A percentile compares a stretch with the other conserved stretches of the same genome.
Evolutionary conservation across 257 asterid species (phyloP).

Genomic region (Sherardia arvensis): DNA sequence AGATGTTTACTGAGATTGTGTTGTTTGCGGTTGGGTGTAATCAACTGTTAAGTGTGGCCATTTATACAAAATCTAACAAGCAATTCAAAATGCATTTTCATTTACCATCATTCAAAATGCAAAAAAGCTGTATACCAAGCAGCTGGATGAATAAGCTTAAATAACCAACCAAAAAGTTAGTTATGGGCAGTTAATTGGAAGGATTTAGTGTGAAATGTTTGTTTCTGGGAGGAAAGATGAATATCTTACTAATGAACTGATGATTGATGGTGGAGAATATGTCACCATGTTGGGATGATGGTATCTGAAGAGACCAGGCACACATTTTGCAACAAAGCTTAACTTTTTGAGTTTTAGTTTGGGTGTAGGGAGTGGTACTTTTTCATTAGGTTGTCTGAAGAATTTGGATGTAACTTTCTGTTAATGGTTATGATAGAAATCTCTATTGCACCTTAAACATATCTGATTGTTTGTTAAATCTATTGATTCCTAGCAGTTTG

Average conservation of each 20-base stretch:
- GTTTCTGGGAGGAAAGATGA: background rate
- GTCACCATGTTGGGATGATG: background rate
- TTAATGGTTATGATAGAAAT: background rate
- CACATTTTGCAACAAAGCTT: background rate
- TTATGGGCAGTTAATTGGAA: background rate
- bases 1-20: no score
- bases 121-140: background rate
- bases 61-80: background rate
- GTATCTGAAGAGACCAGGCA: background rate
- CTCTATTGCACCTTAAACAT: background rate
- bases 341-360: background rate
- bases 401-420: background rate
- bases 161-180: no score
- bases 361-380: background rate
- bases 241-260: background rate
- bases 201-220: background rate
- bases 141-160: background rate
- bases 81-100: background rate
- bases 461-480: background rate
- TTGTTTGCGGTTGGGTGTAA: background rate
- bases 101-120: no score
- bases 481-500: background rate
- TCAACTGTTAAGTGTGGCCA: background rate
- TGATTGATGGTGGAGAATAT: background rate
- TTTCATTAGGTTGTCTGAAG: background rate